phyloP scores from a whole-genome alignment of 768 basidiomycete genomes.

The Mycena floridula region DNA sequence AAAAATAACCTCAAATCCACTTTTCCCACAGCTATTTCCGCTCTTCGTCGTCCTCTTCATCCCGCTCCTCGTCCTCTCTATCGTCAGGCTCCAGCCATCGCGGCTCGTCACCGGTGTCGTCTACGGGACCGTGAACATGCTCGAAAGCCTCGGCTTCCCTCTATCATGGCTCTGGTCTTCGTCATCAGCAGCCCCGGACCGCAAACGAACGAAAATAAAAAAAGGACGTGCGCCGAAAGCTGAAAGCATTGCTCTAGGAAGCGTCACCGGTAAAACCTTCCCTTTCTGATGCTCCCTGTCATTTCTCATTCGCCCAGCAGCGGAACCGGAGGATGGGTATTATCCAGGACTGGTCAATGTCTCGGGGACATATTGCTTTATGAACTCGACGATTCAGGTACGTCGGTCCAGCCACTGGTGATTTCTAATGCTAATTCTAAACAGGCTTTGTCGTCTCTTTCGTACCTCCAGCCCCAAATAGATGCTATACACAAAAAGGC shows the following conservation, averaged over 20 bases:
- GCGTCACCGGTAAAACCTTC: constrained; percentile 1
- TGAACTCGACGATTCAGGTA: constrained; percentile 94
- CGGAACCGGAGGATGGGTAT: constrained; percentile 35
- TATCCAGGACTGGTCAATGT: constrained; percentile 94
- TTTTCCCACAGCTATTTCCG: constrained; percentile 54
- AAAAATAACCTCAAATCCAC: no score
- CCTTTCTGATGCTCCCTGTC: constrained; percentile 3
- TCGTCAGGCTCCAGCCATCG: constrained; percentile 7
- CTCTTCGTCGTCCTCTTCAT: constrained; percentile 42
- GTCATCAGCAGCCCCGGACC: constrained; percentile 10
- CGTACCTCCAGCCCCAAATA: constrained; percentile 77
- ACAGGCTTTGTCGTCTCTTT: constrained; percentile 85
- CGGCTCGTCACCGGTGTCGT: constrained; percentile 22
- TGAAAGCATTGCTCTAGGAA: neutral
- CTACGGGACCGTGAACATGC: constrained; percentile 39
- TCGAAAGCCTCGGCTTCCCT: constrained; percentile 47
- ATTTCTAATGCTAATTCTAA: constrained; percentile 4
- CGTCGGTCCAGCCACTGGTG: constrained; percentile 10
- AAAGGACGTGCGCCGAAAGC: constrained; percentile 3
- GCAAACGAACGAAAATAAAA: constrained; percentile 5
- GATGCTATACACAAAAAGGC: constrained; percentile 71
- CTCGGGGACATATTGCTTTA: constrained; percentile 94
- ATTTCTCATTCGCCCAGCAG: neutral
- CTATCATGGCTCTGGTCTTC: constrained; percentile 64
- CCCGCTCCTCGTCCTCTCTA: constrained; percentile 17